Conservation (phyloP, 331 rosid genomes). For the Quercus phellos region DNA sequence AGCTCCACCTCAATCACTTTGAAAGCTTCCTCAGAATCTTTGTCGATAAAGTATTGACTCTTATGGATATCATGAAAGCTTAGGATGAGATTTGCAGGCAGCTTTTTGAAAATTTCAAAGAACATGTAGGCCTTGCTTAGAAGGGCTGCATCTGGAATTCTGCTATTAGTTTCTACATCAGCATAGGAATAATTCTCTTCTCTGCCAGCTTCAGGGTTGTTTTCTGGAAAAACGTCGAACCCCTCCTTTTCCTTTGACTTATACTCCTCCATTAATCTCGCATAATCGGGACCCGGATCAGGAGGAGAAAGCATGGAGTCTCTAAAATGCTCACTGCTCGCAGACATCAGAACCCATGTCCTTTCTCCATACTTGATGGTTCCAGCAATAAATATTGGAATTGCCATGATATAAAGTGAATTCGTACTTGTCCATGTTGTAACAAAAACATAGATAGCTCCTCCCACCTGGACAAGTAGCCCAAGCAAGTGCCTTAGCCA, state of each 20-base stretch:
- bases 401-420: background rate
- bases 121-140: background rate
- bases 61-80: background rate
- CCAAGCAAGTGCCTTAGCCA: slow-evolving; percentile 23
- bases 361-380: slow-evolving; percentile 13
- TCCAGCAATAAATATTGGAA: slow-evolving; percentile 15
- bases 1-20: slow-evolving; percentile 32
- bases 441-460: background rate
- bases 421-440: background rate
- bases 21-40: background rate
- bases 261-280: background rate
- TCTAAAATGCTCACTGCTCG: slow-evolving; percentile 13
- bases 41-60: background rate
- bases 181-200: background rate
- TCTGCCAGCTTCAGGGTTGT: background rate
- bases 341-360: slow-evolving; percentile 8
- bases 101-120: slow-evolving; percentile 7
- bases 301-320: background rate
- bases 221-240: background rate
- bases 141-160: background rate
- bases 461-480: background rate
- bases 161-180: background rate
- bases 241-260: background rate
- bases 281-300: slow-evolving; percentile 8
- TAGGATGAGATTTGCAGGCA: slow-evolving; percentile 9